Evolutionary conservation across 768 basidiomycete genomes (phyloP).

Genomic region (Agaricus sinodeliciosus): DNA sequence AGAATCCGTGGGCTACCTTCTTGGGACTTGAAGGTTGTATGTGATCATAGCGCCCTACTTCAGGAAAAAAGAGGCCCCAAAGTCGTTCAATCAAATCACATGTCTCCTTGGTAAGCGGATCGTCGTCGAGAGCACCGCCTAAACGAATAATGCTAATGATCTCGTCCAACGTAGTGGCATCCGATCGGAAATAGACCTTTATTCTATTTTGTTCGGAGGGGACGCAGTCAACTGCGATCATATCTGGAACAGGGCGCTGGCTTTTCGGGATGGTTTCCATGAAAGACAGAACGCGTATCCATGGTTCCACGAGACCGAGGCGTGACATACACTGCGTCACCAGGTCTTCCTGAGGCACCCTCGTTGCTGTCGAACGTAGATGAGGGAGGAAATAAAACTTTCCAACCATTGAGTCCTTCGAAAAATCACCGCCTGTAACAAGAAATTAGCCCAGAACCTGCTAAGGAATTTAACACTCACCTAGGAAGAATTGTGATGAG

Average conservation of each 20-base stretch:
- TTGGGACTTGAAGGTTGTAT: slow-evolving; percentile 6
- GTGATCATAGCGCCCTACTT: slow-evolving; percentile 8
- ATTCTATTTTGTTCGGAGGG: slow-evolving; percentile 12
- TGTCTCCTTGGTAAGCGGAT: slow-evolving; percentile 11
- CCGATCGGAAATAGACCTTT: slow-evolving; percentile 14
- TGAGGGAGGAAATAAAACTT: slow-evolving; percentile 16
- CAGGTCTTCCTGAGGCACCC: slow-evolving; percentile 8
- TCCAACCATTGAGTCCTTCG: slow-evolving; percentile 12
- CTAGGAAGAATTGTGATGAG: slow-evolving; percentile 13
- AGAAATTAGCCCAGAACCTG: background rate
- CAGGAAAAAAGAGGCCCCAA: slow-evolving; percentile 13
- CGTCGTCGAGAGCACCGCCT: slow-evolving; percentile 11
- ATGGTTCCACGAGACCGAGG: slow-evolving; percentile 9
- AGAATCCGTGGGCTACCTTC: slow-evolving; percentile 9
- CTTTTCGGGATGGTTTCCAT: slow-evolving; percentile 7
- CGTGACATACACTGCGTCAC: slow-evolving; percentile 11
- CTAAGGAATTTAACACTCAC: slow-evolving; percentile 3
- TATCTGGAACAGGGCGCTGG: slow-evolving; percentile 10
- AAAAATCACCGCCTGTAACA: slow-evolving; percentile 12
- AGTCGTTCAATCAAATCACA: slow-evolving; percentile 10
- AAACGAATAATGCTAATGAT: slow-evolving; percentile 11
- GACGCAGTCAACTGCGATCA: slow-evolving; percentile 15
- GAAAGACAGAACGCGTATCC: slow-evolving; percentile 11
- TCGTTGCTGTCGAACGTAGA: slow-evolving; percentile 8
- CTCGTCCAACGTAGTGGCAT: slow-evolving; percentile 11